Base-by-base conservation (phyloP, 106 monocot species). In the Allium fistulosum region DNA sequence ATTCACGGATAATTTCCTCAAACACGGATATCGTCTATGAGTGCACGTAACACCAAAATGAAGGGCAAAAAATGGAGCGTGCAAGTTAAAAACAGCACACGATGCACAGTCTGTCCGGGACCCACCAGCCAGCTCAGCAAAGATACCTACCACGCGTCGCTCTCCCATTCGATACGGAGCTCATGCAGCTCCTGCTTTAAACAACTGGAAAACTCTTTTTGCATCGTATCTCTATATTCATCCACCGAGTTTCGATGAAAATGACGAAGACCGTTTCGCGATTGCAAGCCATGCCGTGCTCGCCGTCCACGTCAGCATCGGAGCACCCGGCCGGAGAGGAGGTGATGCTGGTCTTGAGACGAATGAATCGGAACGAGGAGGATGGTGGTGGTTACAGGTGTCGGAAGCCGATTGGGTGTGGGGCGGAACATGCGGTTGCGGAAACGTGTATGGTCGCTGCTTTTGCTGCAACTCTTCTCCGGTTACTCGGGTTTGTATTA, bases 401-500 rank as follows among this genome's bases (percentile, higher is more conserved):
- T 62, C 70, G 71, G 14, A 58, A 72, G n/a, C 86, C 90, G 8
- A 77, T 88, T 48, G 65, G 97, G 28, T 64, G 71, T 8, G 92
- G 84, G 1, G 80, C 91, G n/a, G 80, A 76, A 15, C 92, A 89
- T 76, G 97, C 97, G 15, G 97, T 91, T 27, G 75, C 88, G 5
- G 97, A 97, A 80, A 97, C 97, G 8, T 97, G 76, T 63, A 84
- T 92, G 53, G 50, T 97, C 65, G 84, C 86, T 7, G 76, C 80
- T 16, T 85, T 96, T 66, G 60, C 91, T 16, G 49, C 88, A 51
- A 66, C 17, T 26, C 74, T 74, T 46, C 65, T 74, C 26, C 74
- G 57, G 53, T 74, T 66, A 49, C 48, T 66, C 28, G 57, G 74
- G 74, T 74, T 26, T 5, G 37, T 37, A 37, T 22, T 37, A 37